These are phyloP conservation scores for Stachybotrys chartarum DNA, from an alignment of 2,329 filamentous ascomycete genomes.

Conservation along the genomic window DNA sequence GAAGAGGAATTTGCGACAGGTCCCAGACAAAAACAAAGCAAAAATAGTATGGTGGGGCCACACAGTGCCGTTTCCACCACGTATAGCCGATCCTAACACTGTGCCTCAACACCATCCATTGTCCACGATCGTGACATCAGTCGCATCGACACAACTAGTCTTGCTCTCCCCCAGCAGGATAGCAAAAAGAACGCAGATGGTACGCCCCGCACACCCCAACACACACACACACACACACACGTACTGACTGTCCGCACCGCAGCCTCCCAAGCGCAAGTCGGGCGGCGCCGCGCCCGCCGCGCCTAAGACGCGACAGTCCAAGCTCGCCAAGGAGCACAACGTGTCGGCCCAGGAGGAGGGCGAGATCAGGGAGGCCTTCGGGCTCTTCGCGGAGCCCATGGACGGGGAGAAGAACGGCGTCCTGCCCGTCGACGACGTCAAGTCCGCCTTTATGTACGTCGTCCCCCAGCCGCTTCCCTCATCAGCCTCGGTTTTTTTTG, in stretches of 20 bases:
- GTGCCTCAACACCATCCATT: neutral
- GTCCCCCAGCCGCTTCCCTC: neutral
- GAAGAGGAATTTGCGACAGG: too few relatives aligned
- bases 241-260: too few relatives aligned
- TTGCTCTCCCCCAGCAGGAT: too few relatives aligned
- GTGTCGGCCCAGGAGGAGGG: slow-evolving; percentile 76
- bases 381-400: slow-evolving; percentile 67
- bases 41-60: neutral
- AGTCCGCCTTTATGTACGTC: slow-evolving; percentile 57
- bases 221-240: too few relatives aligned
- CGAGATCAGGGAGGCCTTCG: slow-evolving; percentile 87
- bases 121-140: too few relatives aligned
- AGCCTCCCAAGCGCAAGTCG: slow-evolving; percentile 49
- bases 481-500: too few relatives aligned
- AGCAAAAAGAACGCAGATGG: too few relatives aligned
- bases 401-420: slow-evolving; percentile 67
- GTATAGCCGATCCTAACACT: neutral
- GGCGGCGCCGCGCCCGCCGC: slow-evolving; percentile 18
- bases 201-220: too few relatives aligned
- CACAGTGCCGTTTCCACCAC: neutral
- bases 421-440: slow-evolving; percentile 59
- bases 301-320: slow-evolving; percentile 58
- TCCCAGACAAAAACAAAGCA: neutral
- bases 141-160: too few relatives aligned
- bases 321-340: slow-evolving; percentile 87